Conservation (phyloP, 495 filamentous ascomycete genomes). For the Tuber calosporum region DNA sequence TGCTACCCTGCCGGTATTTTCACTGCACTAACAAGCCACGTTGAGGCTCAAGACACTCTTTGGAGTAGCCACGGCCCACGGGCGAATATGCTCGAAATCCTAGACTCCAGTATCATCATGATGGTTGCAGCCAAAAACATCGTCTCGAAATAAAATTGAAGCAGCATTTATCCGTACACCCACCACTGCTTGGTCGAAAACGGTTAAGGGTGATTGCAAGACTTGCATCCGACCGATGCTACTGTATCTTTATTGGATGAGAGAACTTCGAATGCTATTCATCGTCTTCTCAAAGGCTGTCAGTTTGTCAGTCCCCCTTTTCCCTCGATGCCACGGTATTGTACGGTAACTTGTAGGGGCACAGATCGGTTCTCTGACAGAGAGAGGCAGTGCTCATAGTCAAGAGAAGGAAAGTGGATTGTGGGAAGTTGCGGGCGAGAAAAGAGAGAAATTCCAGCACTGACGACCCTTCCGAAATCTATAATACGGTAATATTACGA, state of each 20-base stretch:
- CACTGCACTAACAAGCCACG: not conserved
- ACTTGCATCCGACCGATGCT: not conserved
- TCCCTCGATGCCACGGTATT: not conserved
- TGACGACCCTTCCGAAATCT: no score
- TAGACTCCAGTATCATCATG: not conserved
- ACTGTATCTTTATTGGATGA: not conserved
- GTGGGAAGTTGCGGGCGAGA: not conserved
- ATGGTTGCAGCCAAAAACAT: not conserved
- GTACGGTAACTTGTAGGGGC: no score
- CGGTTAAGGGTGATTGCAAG: not conserved
- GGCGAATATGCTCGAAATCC: not conserved
- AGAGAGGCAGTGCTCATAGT: not conserved
- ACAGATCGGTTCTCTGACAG: not conserved
- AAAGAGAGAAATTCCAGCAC: not conserved
- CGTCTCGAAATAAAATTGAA: not conserved
- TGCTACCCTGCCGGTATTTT: not conserved
- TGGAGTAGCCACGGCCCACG: not conserved
- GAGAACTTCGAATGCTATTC: not conserved
- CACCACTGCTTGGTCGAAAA: not conserved
- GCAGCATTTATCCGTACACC: not conserved
- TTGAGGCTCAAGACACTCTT: not conserved
- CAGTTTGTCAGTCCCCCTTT: not conserved
- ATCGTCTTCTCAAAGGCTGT: not conserved
- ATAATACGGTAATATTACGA: no score
- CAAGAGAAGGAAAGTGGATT: not conserved